Conservation (phyloP, 2,329 filamentous ascomycete species). For the Pseudopithomyces maydicus region DNA sequence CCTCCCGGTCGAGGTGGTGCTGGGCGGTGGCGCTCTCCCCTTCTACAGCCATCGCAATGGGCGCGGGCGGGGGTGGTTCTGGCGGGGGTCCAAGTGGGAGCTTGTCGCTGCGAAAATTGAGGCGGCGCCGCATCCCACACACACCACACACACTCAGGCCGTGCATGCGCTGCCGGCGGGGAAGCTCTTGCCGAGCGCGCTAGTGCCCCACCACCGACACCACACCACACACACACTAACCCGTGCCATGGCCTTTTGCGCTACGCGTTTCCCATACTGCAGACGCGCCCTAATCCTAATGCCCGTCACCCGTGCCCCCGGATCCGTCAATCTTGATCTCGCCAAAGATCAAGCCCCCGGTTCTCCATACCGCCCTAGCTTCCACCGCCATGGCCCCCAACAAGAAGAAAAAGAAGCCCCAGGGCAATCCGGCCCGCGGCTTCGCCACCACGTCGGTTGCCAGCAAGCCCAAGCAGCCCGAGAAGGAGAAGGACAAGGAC, state of each 20-base stretch:
- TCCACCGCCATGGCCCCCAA: slow-evolving; percentile 68
- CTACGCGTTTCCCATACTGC: slow-evolving; percentile 1
- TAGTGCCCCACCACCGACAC: slow-evolving; percentile 25
- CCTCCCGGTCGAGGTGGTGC: slow-evolving; percentile 39
- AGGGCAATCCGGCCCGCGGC: slow-evolving; percentile 84
- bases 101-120: too few species aligned
- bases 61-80: too few species aligned
- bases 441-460: slow-evolving; percentile 94
- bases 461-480: slow-evolving; percentile 69
- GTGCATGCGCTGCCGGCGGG: slow-evolving; percentile 35
- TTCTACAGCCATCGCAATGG: slow-evolving; percentile 41
- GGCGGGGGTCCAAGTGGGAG: too few species aligned
- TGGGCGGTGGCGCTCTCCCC: slow-evolving; percentile 39
- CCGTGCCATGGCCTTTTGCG: slow-evolving; percentile 10
- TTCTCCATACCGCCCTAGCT: slow-evolving; percentile 47
- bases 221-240: slow-evolving; percentile 18
- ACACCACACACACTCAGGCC: too few species aligned
- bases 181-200: slow-evolving; percentile 31
- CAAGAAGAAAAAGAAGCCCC: slow-evolving; percentile 92
- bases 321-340: slow-evolving; percentile 40
- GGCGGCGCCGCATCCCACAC: too few species aligned
- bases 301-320: slow-evolving; percentile 30
- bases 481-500: slow-evolving; percentile 25
- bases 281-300: slow-evolving; percentile 22
- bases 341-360: slow-evolving; percentile 40